These are phyloP conservation scores for Adansonia rubrostipa DNA, from an alignment of 441 rosid genomes.

Conservation along the genomic window DNA sequence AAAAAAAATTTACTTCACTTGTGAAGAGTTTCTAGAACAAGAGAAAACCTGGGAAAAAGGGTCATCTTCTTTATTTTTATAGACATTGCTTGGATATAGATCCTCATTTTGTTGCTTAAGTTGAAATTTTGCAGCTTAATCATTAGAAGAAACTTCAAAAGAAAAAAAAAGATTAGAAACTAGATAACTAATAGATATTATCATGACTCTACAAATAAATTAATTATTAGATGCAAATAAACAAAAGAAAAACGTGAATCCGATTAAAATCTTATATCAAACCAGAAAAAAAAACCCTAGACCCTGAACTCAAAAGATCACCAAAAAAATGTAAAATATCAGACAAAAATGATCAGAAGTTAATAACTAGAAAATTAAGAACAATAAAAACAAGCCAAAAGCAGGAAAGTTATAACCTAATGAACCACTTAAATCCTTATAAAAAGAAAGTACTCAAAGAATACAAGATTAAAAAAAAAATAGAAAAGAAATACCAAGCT, in stretches of 20 bases:
- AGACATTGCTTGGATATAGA: not conserved
- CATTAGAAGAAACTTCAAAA: not conserved
- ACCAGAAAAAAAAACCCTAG: not conserved
- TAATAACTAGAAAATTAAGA: not conserved
- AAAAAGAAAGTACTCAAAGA: not conserved
- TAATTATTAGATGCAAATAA: not conserved
- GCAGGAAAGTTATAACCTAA: not conserved
- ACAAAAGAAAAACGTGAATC: not conserved
- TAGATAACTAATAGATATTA: not conserved
- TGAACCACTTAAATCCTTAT: not conserved
- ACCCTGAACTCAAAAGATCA: not conserved
- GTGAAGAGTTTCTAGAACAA: not conserved
- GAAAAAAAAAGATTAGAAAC: not conserved
- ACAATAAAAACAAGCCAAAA: not conserved
- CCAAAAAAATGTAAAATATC: not conserved
- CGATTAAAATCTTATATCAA: conserved; percentile 7
- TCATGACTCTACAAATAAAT: not conserved
- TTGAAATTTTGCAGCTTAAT: conserved; percentile 3
- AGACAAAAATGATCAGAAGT: conserved; percentile 12
- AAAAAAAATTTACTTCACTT: not conserved
- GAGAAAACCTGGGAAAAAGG: conserved; percentile 16
- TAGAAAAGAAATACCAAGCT: not conserved
- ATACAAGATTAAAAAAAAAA: not conserved
- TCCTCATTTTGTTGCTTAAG: not conserved
- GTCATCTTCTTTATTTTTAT: not conserved